Evolutionary conservation across 352 stramenopile genomes (phyloP).

Genomic region (Blastocystis sp.): DNA sequence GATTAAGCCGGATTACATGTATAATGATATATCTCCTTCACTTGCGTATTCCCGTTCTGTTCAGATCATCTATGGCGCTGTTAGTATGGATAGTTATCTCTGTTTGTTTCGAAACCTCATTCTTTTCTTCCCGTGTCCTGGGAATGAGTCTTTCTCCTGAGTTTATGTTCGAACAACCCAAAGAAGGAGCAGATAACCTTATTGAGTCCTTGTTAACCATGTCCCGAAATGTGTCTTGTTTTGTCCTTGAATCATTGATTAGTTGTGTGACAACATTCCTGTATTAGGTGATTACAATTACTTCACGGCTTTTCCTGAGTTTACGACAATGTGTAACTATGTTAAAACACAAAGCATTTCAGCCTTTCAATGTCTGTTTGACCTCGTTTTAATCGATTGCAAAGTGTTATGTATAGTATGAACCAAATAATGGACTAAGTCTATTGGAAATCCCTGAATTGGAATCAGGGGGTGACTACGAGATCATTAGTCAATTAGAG

Average conservation of each 20-base stretch:
- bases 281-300: conserved; percentile 49
- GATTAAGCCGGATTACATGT: background rate
- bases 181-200: background rate
- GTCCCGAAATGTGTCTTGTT: no score
- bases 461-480: conserved; percentile 40
- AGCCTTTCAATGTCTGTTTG: conserved; percentile 17
- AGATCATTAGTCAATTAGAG: conserved; percentile 55
- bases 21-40: background rate
- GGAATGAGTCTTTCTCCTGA: background rate
- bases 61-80: background rate
- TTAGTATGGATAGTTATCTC: background rate
- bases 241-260: background rate
- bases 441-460: conserved; percentile 35
- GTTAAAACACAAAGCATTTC: conserved; percentile 44
- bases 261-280: conserved; percentile 25
- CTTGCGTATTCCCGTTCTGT: background rate
- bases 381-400: background rate
- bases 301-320: conserved; percentile 60
- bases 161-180: background rate
- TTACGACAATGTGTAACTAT: conserved; percentile 58
- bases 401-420: conserved; percentile 10
- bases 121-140: background rate
- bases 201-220: background rate
- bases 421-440: conserved; percentile 61
- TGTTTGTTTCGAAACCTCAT: conserved; percentile 5